These are phyloP conservation scores for Cylindrotheca fusiformis DNA, from an alignment of 108 stramenopile genomes.

Conservation along the genomic window DNA sequence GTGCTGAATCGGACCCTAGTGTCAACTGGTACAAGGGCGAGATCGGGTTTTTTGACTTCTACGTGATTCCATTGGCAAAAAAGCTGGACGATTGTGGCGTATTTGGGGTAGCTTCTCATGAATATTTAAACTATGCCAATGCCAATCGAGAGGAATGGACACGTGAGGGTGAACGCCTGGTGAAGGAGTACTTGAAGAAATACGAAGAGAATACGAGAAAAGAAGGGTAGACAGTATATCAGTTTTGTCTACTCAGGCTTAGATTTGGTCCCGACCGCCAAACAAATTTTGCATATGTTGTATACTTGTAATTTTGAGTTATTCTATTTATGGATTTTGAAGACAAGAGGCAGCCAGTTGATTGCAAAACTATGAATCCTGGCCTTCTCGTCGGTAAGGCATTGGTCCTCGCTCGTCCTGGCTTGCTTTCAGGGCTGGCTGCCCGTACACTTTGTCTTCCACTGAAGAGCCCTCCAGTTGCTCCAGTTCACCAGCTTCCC, in stretches of 20 bases:
- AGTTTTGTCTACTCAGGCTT: too few species aligned
- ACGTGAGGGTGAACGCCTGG: not conserved
- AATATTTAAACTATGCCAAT: slow-evolving; percentile 39
- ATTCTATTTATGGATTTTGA: too few species aligned
- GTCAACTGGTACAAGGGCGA: slow-evolving; percentile 54
- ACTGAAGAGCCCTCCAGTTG: too few species aligned
- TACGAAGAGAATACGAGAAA: not conserved
- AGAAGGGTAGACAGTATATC: too few species aligned
- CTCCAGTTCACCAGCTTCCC: too few species aligned
- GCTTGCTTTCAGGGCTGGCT: slow-evolving; percentile 11
- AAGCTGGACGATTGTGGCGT: slow-evolving; percentile 50
- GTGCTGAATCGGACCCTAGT: slow-evolving; percentile 40
- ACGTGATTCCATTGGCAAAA: slow-evolving; percentile 52
- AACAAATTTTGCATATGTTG: too few species aligned
- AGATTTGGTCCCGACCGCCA: too few species aligned
- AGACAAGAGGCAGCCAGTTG: too few species aligned
- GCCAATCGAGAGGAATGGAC: slow-evolving; percentile 24
- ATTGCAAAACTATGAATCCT: too few species aligned
- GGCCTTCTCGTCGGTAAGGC: slow-evolving; percentile 20
- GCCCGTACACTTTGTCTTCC: slow-evolving; percentile 6
- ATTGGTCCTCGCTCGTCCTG: slow-evolving; percentile 20
- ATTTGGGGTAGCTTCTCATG: slow-evolving; percentile 45
- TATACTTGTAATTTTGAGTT: too few species aligned
- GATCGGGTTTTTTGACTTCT: slow-evolving; percentile 44
- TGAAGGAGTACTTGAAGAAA: not conserved